Evolutionary conservation across 805 yeast species (phyloP), one percentile per base, ranked within the genome.

Genomic region (Candida orba): DNA sequence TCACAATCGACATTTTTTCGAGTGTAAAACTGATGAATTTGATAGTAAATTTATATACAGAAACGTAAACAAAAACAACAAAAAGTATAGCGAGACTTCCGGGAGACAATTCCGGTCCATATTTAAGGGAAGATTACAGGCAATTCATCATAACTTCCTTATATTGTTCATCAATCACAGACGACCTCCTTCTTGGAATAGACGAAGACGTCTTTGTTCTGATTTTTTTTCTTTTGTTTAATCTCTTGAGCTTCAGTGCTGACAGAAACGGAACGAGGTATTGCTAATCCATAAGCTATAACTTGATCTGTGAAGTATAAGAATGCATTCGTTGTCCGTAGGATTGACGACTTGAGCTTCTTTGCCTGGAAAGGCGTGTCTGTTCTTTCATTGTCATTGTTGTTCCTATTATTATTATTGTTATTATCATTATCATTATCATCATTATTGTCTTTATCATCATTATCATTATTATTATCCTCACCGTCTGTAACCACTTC

Each of bases 201-300:
- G 0, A 71, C 59, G 51, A 65, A 71, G 13, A 71, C 68, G 24
- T 70, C 69, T 47, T 62, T 60, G 10, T 56, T 64, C 55, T 37
- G 57, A 36, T 4, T 65, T 54, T 18, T 56, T 39, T 33, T 57
- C 50, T 20, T 34, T 8, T 8, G 25, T 34, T n/a, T 20, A 8
- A 13, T 8, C 7, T 46, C 27, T 39, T 30, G 49, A 45, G 15
- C 29, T 18, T 45, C 43, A 9, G 59, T 53, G 22, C 53, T 53
- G 6, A 54, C 62, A 34, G 65, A 42, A 41, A 72, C 70, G 0
- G 81, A 72, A 39, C 78, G 57, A 1, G 81, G 78, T 5, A 74
- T 71, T 5, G 80, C 78, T 50, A 79, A 62, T n/a, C 80, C 79
- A 39, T 76, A 73, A 13, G 77, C 75, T 40, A 79, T 75, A 15